Conservation (phyloP, 257 asterid genomes). For the Nicotiana sylvestris region DNA sequence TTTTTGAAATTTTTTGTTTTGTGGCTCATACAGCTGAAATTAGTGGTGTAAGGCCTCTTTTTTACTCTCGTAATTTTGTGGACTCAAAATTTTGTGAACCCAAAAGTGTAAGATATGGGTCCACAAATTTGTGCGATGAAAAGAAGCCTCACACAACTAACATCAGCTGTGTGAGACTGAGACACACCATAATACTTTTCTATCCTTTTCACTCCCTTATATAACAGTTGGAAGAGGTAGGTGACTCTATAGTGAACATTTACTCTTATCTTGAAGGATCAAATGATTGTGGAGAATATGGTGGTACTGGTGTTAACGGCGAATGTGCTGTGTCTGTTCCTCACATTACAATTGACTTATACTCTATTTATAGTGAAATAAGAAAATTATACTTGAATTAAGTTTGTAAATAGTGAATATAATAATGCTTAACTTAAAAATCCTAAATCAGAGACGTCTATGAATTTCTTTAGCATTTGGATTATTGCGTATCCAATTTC, state of each 20-base stretch:
- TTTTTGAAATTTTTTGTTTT: no score
- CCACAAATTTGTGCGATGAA: no score
- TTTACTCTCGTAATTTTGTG: no score
- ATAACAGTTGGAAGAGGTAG: background rate
- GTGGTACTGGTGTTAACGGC: background rate
- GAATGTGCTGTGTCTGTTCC: background rate
- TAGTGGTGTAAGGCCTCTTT: no score
- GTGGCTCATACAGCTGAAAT: no score
- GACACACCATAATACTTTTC: no score
- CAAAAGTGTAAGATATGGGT: no score
- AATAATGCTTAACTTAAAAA: background rate
- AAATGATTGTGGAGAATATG: background rate
- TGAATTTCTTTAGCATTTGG: background rate
- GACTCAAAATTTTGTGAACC: no score
- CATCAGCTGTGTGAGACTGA: no score
- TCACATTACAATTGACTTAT: background rate
- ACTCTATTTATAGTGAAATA: background rate
- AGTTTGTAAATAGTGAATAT: background rate
- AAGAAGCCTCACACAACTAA: no score
- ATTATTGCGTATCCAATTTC: background rate
- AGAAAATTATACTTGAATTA: background rate
- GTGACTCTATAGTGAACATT: background rate
- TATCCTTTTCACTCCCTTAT: no score
- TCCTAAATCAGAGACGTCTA: background rate
- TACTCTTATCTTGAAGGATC: background rate